phyloP scores from a whole-genome alignment of 345 rosid species.

The Eucalyptus fibrosa region DNA sequence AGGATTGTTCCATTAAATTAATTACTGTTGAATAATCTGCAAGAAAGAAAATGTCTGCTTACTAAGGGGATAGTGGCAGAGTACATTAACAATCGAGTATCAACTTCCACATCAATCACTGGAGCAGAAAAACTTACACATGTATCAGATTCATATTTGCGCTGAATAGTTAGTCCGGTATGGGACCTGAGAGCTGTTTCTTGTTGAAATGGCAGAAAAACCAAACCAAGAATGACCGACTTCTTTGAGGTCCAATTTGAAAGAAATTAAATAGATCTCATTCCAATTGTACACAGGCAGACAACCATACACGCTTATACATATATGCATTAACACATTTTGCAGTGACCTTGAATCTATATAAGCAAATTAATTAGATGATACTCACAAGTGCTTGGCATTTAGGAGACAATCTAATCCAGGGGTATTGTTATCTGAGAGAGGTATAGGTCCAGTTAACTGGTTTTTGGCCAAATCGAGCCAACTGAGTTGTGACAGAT shows the following conservation, averaged over 20 bases:
- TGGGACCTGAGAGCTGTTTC: conserved; percentile 76
- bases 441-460: conserved; percentile 63
- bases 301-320: background rate
- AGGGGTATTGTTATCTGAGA: conserved; percentile 27
- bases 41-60: background rate
- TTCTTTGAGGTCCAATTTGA: background rate
- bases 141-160: conserved; percentile 68
- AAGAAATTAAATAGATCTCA: background rate
- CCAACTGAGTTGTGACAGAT: conserved; percentile 72
- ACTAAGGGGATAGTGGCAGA: background rate
- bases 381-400: conserved; percentile 80
- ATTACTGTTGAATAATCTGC: conserved; percentile 73
- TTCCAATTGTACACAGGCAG: background rate
- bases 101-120: background rate
- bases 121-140: conserved; percentile 21
- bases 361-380: background rate
- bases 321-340: background rate
- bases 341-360: background rate
- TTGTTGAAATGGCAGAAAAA: conserved; percentile 76
- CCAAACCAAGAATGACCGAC: background rate
- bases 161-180: conserved; percentile 60
- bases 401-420: conserved; percentile 67
- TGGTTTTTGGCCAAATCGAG: conserved; percentile 82
- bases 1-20: conserved; percentile 55
- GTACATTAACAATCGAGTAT: background rate